Evolutionary conservation across 1,284 basidiomycete species (phyloP), one percentile per base, ranked within the genome.

Genomic region (Leccinum discolor): DNA sequence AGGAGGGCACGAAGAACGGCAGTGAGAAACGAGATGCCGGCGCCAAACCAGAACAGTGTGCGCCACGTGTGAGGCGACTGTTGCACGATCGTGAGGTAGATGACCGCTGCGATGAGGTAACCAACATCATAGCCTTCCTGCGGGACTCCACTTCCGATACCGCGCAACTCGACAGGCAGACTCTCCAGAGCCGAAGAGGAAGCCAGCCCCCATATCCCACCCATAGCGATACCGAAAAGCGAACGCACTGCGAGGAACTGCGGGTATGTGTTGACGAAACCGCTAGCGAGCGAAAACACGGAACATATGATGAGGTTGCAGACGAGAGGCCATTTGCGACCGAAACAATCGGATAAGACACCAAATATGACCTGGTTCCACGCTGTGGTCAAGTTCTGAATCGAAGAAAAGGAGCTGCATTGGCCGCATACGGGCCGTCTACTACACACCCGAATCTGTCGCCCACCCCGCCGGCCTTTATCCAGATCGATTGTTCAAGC

Each of bases 271-370:
- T 87, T 80, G n/a, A 88, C 87, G 74, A 92, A 93, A 54, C 90
- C 87, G 6, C 86, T 88, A 0, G 89, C 93, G 16, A 99, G 87
- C 70, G 95, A 90, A 66, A 98, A 87, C 10, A 86, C 78, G n/a
- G 85, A 82, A 68, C 94, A 86, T 59, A 95, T 72, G 16, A 92
- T 61, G 60, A 95, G 80, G 77, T 98, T 98, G 72, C 76, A 71
- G 52, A 95, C 88, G 3, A 98, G 82, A 1, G 96, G 95, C 93
- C 94, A 99, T 81, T 96, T 96, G 57, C 96, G 87, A 3, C 96
- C 96, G 76, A 86, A 97, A 8, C 96, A 86, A 77, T 96, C 95
- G 16, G 91, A 92, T 35, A 92, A 72, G 63, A 94, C 75, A 44
- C 91, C 92, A 69, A 98, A 97, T 69, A 96, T 80, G 66, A 95